Conservation (phyloP, 2,329 filamentous ascomycete species). For the Pyrenophora seminiperda region DNA sequence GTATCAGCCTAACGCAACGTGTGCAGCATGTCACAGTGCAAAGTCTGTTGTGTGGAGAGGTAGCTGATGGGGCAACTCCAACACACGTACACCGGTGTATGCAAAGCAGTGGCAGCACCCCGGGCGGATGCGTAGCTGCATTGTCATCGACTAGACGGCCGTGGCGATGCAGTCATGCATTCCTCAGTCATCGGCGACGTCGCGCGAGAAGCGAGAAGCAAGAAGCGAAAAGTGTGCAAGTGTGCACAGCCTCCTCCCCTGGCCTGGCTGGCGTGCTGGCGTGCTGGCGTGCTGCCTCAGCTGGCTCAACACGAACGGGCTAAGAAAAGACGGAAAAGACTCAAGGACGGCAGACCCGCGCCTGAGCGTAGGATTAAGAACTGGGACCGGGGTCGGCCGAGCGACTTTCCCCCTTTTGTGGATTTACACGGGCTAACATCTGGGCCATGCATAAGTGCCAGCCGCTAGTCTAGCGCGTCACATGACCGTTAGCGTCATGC, state of each 20-base stretch:
- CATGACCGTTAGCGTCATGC: constrained; percentile 30
- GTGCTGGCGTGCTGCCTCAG: too few species aligned
- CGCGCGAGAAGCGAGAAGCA: constrained; percentile 2
- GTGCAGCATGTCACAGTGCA: constrained; percentile 34
- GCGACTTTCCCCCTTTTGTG: constrained; percentile 12
- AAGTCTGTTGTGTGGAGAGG: constrained; percentile 27
- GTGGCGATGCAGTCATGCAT: constrained; percentile 24
- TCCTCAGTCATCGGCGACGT: constrained; percentile 4
- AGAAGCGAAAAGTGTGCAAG: too few species aligned
- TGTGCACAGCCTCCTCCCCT: constrained; percentile 7
- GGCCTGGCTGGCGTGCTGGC: neutral
- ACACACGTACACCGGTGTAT: too few species aligned
- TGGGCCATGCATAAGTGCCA: constrained; percentile 7
- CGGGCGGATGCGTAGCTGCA: constrained; percentile 18
- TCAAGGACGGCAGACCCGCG: constrained; percentile 18
- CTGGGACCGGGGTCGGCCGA: constrained; percentile 25
- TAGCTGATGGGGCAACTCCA: constrained; percentile 25
- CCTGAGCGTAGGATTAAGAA: constrained; percentile 23
- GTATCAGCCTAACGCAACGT: constrained; percentile 39
- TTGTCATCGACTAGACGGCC: constrained; percentile 22
- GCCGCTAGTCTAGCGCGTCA: constrained; percentile 14
- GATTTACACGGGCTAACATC: constrained; percentile 16
- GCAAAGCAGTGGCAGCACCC: constrained; percentile 17
- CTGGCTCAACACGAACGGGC: constrained; percentile 19
- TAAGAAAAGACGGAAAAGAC: constrained; percentile 30